These are phyloP conservation scores for Simmondsia chinensis DNA, from an alignment of 148 eudicot genomes.

Conservation along the genomic window DNA sequence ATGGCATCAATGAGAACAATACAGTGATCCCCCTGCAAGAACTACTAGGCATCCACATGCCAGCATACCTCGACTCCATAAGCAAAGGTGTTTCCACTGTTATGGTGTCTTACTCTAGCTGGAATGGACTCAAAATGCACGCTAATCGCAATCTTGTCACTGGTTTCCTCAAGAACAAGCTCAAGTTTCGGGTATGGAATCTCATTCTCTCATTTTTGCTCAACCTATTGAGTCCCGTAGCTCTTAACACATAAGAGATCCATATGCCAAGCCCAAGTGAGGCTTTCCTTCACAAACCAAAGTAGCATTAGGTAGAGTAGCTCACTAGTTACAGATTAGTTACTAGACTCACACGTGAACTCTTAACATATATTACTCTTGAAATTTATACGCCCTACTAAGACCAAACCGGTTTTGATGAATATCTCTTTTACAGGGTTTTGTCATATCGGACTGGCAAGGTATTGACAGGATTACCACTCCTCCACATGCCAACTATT, in stretches of 20 bases:
- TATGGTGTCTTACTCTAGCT: conserved; percentile 63
- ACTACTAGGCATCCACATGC: conserved; percentile 57
- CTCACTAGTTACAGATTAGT: too few relatives aligned
- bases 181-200: conserved; percentile 29
- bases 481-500: conserved; percentile 53
- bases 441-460: conserved; percentile 65
- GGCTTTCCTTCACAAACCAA: too few relatives aligned
- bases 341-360: too few relatives aligned
- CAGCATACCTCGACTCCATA: conserved; percentile 53
- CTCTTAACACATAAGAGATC: too few relatives aligned
- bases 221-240: background rate
- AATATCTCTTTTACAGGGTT: conserved; percentile 28
- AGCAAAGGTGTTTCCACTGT: conserved; percentile 56
- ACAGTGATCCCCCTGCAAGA: conserved; percentile 30
- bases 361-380: too few relatives aligned
- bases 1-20: conserved; percentile 64
- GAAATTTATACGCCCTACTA: too few relatives aligned
- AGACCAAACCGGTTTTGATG: too few relatives aligned
- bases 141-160: conserved; percentile 43
- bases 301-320: too few relatives aligned
- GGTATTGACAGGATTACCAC: conserved; percentile 62
- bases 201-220: background rate
- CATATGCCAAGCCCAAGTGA: too few relatives aligned
- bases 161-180: conserved; percentile 36
- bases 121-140: conserved; percentile 51